phyloP scores from a whole-genome alignment of 306 rosid genomes.

The Psophocarpus tetragonolobus region DNA sequence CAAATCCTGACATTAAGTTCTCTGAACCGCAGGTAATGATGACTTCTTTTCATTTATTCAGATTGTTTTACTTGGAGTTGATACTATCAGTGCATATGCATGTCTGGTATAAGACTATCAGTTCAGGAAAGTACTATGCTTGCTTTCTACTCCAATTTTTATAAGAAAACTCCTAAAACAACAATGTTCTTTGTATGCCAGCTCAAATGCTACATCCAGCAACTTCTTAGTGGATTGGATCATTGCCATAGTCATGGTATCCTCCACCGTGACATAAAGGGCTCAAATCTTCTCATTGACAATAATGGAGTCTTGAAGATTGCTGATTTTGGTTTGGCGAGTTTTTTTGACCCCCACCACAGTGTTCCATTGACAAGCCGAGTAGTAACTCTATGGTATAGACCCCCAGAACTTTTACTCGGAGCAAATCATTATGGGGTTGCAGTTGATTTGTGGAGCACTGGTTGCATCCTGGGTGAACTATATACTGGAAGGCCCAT shows the following conservation, averaged over 20 bases:
- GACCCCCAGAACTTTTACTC: slow-evolving; percentile 97
- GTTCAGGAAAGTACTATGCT: neutral
- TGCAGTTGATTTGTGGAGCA: slow-evolving; percentile 95
- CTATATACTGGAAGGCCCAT: slow-evolving; percentile 87
- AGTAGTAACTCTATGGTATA: slow-evolving; percentile 94
- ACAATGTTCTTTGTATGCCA: slow-evolving; percentile 29
- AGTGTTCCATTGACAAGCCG: slow-evolving; percentile 83
- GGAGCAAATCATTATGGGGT: slow-evolving; percentile 95
- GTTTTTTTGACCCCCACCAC: slow-evolving; percentile 67
- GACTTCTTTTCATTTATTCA: slow-evolving; percentile 21
- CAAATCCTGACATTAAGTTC: slow-evolving; percentile 78
- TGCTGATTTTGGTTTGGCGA: slow-evolving; percentile 98
- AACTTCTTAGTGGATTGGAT: slow-evolving; percentile 88
- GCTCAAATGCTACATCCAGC: slow-evolving; percentile 96
- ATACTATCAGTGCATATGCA: neutral
- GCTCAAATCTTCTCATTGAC: slow-evolving; percentile 91
- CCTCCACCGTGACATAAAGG: slow-evolving; percentile 98
- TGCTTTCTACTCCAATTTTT: slow-evolving; percentile 11
- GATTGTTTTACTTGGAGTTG: neutral
- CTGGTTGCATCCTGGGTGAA: slow-evolving; percentile 98
- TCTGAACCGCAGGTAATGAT: slow-evolving; percentile 81
- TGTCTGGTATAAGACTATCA: neutral
- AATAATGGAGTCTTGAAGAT: slow-evolving; percentile 81
- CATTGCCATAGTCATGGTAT: slow-evolving; percentile 89
- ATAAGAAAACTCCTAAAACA: slow-evolving; percentile 32